These are phyloP conservation scores for Diaporthe humulicola DNA, from an alignment of 2,329 filamentous ascomycete genomes.

Conservation along the genomic window DNA sequence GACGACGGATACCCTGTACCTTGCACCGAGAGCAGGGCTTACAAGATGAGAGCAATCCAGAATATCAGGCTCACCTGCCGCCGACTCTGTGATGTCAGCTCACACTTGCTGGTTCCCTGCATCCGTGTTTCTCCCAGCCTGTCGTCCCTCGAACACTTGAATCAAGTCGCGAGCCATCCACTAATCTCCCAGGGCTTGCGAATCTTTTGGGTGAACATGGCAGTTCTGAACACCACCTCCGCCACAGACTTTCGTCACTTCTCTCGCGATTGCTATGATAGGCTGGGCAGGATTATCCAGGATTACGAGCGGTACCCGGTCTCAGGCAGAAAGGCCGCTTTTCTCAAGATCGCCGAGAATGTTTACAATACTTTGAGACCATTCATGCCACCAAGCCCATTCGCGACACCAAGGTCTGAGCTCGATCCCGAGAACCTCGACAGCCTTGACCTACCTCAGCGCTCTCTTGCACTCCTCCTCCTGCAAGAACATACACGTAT, in stretches of 20 bases:
- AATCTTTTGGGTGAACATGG: not conserved
- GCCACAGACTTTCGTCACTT: not conserved
- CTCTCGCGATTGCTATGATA: not conserved
- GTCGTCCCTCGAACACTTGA: not conserved
- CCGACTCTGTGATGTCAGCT: not conserved
- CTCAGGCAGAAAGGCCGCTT: too few relatives aligned
- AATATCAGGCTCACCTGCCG: not conserved
- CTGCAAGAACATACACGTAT: not conserved
- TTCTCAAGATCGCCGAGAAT: not conserved
- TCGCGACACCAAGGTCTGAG: too few relatives aligned
- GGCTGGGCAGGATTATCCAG: not conserved
- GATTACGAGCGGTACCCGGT: not conserved
- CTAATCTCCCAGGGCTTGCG: not conserved
- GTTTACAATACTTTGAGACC: not conserved
- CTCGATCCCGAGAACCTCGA: too few relatives aligned
- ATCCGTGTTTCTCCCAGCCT: accelerated
- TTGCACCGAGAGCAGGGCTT: too few relatives aligned
- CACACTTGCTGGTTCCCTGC: not conserved
- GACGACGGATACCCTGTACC: too few relatives aligned
- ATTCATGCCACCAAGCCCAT: too few relatives aligned
- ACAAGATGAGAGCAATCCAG: not conserved
- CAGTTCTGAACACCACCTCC: not conserved
- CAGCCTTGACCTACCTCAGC: not conserved
- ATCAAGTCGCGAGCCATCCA: not conserved
- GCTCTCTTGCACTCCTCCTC: not conserved